phyloP scores from a whole-genome alignment of 202 grass and related monocot species.

The Bolboschoenoplectus hybrid region DNA sequence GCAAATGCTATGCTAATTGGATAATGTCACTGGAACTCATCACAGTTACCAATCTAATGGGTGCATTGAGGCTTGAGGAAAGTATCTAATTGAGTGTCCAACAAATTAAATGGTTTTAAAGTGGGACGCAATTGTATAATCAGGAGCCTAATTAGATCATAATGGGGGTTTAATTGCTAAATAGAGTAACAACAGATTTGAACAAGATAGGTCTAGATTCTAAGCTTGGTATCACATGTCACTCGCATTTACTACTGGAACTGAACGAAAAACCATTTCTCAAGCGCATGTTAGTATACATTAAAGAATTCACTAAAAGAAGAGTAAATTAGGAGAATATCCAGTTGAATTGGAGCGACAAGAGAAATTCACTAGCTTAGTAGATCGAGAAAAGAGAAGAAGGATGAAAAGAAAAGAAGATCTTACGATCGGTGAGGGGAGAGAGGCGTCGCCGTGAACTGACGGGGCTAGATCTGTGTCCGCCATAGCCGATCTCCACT shows the following conservation, averaged over 20 bases:
- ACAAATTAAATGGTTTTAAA: neutral
- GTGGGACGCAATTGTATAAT: neutral
- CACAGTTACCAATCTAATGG: neutral
- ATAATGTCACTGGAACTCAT: neutral
- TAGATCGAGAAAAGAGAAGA: neutral
- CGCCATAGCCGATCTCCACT: conserved; percentile 48
- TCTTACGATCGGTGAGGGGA: conserved; percentile 52
- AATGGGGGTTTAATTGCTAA: neutral
- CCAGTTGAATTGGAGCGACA: neutral
- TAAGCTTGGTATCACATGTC: neutral
- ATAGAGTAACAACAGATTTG: neutral
- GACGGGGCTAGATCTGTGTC: conserved; percentile 42
- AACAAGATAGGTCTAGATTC: neutral
- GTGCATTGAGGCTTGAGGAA: neutral
- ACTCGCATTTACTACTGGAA: neutral
- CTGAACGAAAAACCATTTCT: neutral
- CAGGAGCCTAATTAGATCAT: neutral
- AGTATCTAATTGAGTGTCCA: neutral
- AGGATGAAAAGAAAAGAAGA: neutral
- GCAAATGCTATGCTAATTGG: neutral
- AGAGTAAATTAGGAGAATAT: neutral
- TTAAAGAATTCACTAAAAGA: neutral
- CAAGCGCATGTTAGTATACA: neutral
- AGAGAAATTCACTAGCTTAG: neutral
- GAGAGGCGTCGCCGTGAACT: neutral